Percentiles rank a stretch among this genome's conserved stretches.
Conservation (phyloP, 805 yeast species). For the Blastobotrys peoriensis region DNA sequence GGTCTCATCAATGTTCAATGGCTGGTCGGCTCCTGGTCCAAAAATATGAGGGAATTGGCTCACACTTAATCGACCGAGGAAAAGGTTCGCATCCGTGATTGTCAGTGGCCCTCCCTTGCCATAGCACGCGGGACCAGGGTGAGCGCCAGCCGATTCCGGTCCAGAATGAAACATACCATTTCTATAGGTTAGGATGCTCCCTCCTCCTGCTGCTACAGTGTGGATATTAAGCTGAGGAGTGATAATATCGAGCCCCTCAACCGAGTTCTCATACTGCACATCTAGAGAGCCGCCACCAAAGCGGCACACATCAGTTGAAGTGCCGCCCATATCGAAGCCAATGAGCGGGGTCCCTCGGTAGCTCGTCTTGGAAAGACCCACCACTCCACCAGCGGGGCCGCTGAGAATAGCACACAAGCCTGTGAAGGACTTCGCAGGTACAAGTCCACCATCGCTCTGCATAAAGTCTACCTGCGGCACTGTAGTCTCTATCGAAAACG, state of each 20-base stretch:
- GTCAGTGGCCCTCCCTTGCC: slow-evolving; percentile 80
- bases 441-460: slow-evolving; percentile 96
- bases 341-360: slow-evolving; percentile 47
- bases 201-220: slow-evolving; percentile 85
- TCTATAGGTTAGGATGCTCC: slow-evolving; percentile 59
- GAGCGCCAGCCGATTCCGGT: slow-evolving; percentile 81
- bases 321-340: slow-evolving; percentile 90
- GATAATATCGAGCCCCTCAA: slow-evolving; percentile 77
- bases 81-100: slow-evolving; percentile 76
- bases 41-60: slow-evolving; percentile 74
- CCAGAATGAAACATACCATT: slow-evolving; percentile 77
- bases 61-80: slow-evolving; percentile 65
- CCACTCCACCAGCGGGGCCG: slow-evolving; percentile 98
- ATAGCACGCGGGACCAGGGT: slow-evolving; percentile 87
- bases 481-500: slow-evolving; percentile 48
- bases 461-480: slow-evolving; percentile 49
- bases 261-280: slow-evolving; percentile 73
- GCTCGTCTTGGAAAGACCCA: slow-evolving; percentile 61
- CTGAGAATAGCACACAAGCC: slow-evolving; percentile 85
- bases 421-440: slow-evolving; percentile 74
- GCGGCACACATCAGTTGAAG: slow-evolving; percentile 79
- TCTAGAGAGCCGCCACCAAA: slow-evolving; percentile 66
- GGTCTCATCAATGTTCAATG: slow-evolving; percentile 54
- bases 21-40: slow-evolving; percentile 75
- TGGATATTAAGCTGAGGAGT: slow-evolving; percentile 79